Base-by-base conservation (phyloP, 371 early-diverging fungal species). In the Mucor sp. region DNA sequence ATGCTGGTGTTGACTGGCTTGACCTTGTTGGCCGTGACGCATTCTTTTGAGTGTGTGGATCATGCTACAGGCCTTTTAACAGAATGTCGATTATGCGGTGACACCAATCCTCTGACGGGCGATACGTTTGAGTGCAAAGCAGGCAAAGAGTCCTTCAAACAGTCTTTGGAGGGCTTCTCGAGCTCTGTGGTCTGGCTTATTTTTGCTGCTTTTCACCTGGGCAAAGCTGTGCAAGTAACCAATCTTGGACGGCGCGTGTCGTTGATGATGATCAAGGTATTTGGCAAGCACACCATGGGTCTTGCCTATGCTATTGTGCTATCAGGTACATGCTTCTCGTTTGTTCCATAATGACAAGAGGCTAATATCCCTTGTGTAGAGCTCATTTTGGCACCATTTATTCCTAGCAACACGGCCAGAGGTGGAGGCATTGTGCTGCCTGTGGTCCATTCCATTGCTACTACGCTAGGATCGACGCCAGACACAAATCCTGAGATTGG, bases 341-440 rank as follows among this genome's bases (percentile, higher is more conserved):
- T 27, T 19, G 23, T 17, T 27, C 27, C 27, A 19, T 12, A 6
- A 19, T 17, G n/a, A n/a, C 14, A 3, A 48, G 37, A 23, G 19
- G 53, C 6, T 12, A 47, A 41, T 14, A 9, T n/a, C 14, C 19
- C 28, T 23, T 39, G 9, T 27, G 3, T 76, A 70, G 91, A 91
- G 68, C 63, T 91, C 19, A 47, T 81, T 6, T 64, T 91, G 28
- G 90, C 87, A 4, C 89, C 91, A 0, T 89, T 91, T 68, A 87
- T 91, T n/a, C 91, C 91, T 0, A 86, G 87, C 28, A 91, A 91
- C 66, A 87, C 88, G 0, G 91, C 91, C 15, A 83, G 91, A 57
- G 91, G 91, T 30, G 91, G 91, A 17, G 89, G 91, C 17, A 89
- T 91, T 39, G 76, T 91, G 0, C 78, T 83, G 19, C 91, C 91